Evolutionary conservation across 805 yeast genomes (phyloP), one percentile per base, ranked within the genome.

Genomic region (Ogataea minuta): DNA sequence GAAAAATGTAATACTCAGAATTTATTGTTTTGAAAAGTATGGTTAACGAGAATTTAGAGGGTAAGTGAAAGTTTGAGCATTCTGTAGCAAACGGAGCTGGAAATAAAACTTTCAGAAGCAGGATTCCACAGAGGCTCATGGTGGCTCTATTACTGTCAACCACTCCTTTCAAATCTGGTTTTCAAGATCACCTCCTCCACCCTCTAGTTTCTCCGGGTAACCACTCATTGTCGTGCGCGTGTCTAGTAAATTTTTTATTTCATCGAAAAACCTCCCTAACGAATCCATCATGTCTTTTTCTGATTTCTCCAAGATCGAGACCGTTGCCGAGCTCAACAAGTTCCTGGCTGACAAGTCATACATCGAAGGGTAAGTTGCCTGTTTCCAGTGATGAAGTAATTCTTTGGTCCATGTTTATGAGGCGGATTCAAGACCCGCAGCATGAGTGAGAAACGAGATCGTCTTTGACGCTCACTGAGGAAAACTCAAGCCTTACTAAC

Each of bases 331-430:
- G 66, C 81, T 90, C 67, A 81, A 90, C 85, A 76, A 77, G 58
- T 79, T 76, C 78, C 81, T 90, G 70, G 88, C 84, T 69, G 91
- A 84, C 74, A 85, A 88, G 79, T 86, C 95, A 57, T 90, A 89
- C 87, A 67, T 90, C 60, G 90, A 86, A 70, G 96, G 96, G 95
- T 87, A 84, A 70, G 95, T 85, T 10, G 14, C 14, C 21, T 19
- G 8, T 29, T 26, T 34, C 36, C 36, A 28, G 28, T 44, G 48
- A 47, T 47, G 51, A 44, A 44, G 30, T 28, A 34, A 74, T 59
- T 60, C 66, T 62, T 82, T 85, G 95, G 95, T 85, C 95, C 95
- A 90, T 85, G 95, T 86, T 86, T 83, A 83, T 79, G 95, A 87
- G 85, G 89, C 81, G 95, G 87, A 72, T 70, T 81, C 77, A 84